These are phyloP conservation scores for Ophiostoma angusticollis DNA, from an alignment of 2,329 filamentous ascomycete species.

Conservation along the genomic window DNA sequence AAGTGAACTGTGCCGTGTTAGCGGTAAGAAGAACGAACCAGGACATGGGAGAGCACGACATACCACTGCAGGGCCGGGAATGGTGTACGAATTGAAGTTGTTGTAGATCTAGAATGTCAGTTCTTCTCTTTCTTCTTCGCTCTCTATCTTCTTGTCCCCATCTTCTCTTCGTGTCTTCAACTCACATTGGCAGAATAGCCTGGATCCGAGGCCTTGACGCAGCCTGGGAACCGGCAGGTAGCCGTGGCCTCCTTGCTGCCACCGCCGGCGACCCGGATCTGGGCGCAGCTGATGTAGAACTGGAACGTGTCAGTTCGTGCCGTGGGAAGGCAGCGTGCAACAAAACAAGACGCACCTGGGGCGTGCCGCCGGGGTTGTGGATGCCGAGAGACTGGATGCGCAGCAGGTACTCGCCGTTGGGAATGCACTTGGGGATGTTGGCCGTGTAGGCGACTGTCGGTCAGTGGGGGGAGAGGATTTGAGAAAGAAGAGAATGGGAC, in stretches of 20 bases:
- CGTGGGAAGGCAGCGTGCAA: background rate
- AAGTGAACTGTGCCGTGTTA: background rate
- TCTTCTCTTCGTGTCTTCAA: background rate
- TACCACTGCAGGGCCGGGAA: slow-evolving; percentile 11
- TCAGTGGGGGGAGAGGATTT: no score
- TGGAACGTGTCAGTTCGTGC: slow-evolving; percentile 14
- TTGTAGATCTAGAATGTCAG: slow-evolving; percentile 12
- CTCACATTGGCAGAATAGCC: slow-evolving; percentile 33
- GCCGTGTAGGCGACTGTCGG: slow-evolving; percentile 24
- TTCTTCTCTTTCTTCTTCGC: background rate
- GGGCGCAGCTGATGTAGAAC: slow-evolving; percentile 36
- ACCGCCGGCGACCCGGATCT: slow-evolving; percentile 32
- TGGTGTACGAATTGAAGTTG: slow-evolving; percentile 13
- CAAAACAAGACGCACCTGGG: slow-evolving; percentile 19
- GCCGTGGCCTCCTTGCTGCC: slow-evolving; percentile 20
- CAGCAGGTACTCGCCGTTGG: slow-evolving; percentile 45
- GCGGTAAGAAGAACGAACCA: background rate
- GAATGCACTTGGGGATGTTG: slow-evolving; percentile 38
- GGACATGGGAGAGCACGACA: background rate
- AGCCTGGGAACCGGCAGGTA: slow-evolving; percentile 27
- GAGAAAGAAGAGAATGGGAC: no score
- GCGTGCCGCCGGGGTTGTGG: slow-evolving; percentile 36
- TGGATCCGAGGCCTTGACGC: slow-evolving; percentile 21
- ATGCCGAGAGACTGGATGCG: slow-evolving; percentile 49
- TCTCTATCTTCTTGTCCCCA: no score